A percentile compares a stretch with the other conserved stretches of the same genome.
Conservation (phyloP, 176 grass and related monocot species). For the Oryza nivara region DNA sequence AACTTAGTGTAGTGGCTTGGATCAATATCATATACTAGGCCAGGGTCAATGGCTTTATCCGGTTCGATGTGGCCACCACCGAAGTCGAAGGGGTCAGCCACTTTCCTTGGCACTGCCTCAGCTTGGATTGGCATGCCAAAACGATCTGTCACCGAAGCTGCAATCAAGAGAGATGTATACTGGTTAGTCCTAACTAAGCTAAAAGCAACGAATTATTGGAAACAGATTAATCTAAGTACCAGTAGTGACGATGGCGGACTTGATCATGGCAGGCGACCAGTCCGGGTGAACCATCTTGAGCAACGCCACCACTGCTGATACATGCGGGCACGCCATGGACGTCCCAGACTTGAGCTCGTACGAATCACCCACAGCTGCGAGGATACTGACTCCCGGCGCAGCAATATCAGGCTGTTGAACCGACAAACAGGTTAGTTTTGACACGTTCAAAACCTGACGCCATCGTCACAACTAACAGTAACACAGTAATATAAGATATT, state of each 20-base stretch:
- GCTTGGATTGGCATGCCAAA: slow-evolving; percentile 40
- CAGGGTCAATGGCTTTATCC: slow-evolving; percentile 16
- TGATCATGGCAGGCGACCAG: slow-evolving; percentile 58
- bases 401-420: slow-evolving; percentile 47
- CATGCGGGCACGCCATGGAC: slow-evolving; percentile 57
- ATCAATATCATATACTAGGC: neutral
- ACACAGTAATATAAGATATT: too few relatives aligned
- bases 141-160: neutral
- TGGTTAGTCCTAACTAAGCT: neutral
- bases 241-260: slow-evolving; percentile 52
- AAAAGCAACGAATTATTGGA: too few relatives aligned
- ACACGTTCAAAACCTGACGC: too few relatives aligned
- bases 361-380: neutral
- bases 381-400: slow-evolving; percentile 35
- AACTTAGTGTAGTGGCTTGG: neutral
- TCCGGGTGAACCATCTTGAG: slow-evolving; percentile 42
- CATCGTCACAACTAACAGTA: too few relatives aligned
- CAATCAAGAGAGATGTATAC: neutral
- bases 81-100: slow-evolving; percentile 31
- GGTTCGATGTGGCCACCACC: neutral
- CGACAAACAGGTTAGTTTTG: neutral
- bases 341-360: slow-evolving; percentile 28
- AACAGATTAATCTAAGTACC: neutral
- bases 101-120: slow-evolving; percentile 15
- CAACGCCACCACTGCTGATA: slow-evolving; percentile 35